phyloP scores from a whole-genome alignment of 257 asterid genomes.

The Rauvolfia tetraphylla region DNA sequence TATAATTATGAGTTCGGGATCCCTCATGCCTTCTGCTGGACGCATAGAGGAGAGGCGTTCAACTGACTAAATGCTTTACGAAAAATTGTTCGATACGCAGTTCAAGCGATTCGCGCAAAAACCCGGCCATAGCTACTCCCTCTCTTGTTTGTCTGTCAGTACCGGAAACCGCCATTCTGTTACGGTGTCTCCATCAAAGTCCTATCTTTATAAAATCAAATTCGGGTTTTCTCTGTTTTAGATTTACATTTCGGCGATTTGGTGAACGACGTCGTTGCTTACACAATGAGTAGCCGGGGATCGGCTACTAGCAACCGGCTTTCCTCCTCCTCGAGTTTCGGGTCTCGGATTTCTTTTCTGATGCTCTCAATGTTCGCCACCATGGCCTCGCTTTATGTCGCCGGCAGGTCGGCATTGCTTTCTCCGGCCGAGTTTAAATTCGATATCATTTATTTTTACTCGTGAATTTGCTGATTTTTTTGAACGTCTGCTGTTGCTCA shows the following conservation, averaged over 20 bases:
- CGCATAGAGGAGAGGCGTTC: no score
- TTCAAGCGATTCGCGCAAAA: no score
- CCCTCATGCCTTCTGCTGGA: no score
- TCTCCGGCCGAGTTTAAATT: not conserved
- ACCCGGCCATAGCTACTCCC: not conserved
- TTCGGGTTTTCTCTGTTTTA: not conserved
- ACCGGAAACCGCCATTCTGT: not conserved
- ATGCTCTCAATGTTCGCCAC: constrained; percentile 76
- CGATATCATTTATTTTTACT: not conserved
- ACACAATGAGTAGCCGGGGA: constrained; percentile 56
- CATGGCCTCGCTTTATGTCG: constrained; percentile 75
- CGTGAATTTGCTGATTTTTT: not conserved
- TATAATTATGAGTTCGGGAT: no score
- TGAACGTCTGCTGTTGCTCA: constrained; percentile 25
- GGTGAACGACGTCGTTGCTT: constrained; percentile 25
- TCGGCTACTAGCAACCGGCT: constrained; percentile 40
- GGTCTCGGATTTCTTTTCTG: constrained; percentile 56
- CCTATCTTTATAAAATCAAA: not conserved
- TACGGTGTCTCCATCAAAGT: not conserved
- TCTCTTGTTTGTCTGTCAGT: not conserved
- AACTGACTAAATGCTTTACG: no score
- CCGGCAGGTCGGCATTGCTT: constrained; percentile 46
- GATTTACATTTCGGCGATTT: not conserved
- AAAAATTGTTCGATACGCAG: no score
- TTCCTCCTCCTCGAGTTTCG: constrained; percentile 44